Percentiles rank a stretch among this genome's conserved stretches.
phyloP scores from a whole-genome alignment of 192 early-diverging fungal species.

The Podila epicladia region DNA sequence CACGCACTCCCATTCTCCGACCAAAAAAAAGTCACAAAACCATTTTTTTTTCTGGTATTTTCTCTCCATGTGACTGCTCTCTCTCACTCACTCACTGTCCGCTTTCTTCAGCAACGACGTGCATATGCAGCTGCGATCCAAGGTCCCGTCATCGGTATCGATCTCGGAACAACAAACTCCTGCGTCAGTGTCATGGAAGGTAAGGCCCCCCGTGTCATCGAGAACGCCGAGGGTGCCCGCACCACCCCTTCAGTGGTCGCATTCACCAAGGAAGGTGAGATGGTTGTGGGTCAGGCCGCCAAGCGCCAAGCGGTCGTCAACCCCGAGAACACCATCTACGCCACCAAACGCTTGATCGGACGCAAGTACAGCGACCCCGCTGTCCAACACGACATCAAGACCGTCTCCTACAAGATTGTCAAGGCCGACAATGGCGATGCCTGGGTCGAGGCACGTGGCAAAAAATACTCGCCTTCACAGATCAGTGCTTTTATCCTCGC shows the following conservation, averaged over 20 bases:
- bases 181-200: slow-evolving; percentile 99
- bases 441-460: slow-evolving; percentile 96
- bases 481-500: slow-evolving; percentile 97
- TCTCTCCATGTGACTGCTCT: background rate
- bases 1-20: background rate
- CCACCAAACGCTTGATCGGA: slow-evolving; percentile 97
- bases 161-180: slow-evolving; percentile 99
- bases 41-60: slow-evolving; percentile 2
- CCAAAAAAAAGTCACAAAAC: too few species aligned
- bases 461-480: slow-evolving; percentile 96
- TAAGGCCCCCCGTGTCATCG: slow-evolving; percentile 95
- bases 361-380: slow-evolving; percentile 89
- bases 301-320: slow-evolving; percentile 99
- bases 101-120: slow-evolving; percentile 31
- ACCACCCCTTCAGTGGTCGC: slow-evolving; percentile 98
- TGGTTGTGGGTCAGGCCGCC: slow-evolving; percentile 94
- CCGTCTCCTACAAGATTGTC: slow-evolving; percentile 95
- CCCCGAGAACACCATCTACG: slow-evolving; percentile 98
- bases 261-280: slow-evolving; percentile 95
- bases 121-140: slow-evolving; percentile 64
- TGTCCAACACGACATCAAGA: slow-evolving; percentile 91
- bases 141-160: slow-evolving; percentile 94
- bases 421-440: slow-evolving; percentile 96
- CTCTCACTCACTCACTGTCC: background rate
- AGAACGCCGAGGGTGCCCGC: slow-evolving; percentile 95